Base-by-base conservation (phyloP, 345 rosid genomes). In the Rubroshorea leprosula region DNA sequence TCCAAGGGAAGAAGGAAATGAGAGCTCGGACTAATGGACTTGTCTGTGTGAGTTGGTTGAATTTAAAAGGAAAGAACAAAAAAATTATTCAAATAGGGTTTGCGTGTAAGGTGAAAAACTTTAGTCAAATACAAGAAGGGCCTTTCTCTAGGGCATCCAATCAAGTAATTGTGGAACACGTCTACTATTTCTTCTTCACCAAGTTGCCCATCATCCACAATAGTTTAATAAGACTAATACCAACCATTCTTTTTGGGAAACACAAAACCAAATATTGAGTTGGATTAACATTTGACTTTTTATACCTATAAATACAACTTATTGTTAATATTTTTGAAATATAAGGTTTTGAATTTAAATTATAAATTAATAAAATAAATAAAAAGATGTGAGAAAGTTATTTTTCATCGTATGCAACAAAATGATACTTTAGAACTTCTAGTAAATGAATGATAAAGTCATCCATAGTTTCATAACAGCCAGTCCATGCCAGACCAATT, bases 21-120 rank as follows among this genome's bases (percentile, higher is more conserved):
- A 35, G 53, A 41, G 57, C 4, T 38, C 45, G 59, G 57, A 25
- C 19, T 11, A 13, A 29, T 45, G 47, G 24, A 51, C 4, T 18
- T 11, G 71, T 24, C 46, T 27, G 55, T 48, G 27, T 61, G 48
- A 41, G 57, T 52, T 68, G 41, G 58, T 39, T 10, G 43, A 55
- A 19, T 29, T 29, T 9, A 29, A 9, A 29, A 29, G 9, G 35
- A 60, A 35, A 46, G 27, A 19, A 13, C 47, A 25, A 46, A 20
- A 19, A 13, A 52, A 51, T 22, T 26, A 52, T 54, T 64, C 53
- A 68, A 45, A 51, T 49, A 21, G 62, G 46, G n/a, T 20, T 50
- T 31, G 5, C 29, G 62, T 48, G 58, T 54, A 50, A 54, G 41
- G 54, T 58, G 24, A 24, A 43, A 23, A 49, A 0, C 12, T n/a